These are phyloP conservation scores for Fusarium fujikuroi DNA, from an alignment of 2,329 filamentous ascomycete genomes.

Conservation along the genomic window DNA sequence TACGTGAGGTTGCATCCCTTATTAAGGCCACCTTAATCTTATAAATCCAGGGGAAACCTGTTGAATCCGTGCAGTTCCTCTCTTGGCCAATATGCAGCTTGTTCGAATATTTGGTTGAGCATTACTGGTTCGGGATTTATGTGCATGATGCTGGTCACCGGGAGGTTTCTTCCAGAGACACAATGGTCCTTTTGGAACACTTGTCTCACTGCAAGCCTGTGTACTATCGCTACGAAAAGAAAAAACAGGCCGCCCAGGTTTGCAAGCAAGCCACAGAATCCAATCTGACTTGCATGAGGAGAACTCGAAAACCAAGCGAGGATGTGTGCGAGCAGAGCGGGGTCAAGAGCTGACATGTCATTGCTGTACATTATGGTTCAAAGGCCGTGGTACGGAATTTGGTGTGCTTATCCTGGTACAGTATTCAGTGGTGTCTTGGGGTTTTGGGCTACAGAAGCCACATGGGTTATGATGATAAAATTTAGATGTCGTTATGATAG, in stretches of 20 bases:
- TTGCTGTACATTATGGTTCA: slow-evolving; percentile 36
- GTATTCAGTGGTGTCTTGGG: slow-evolving; percentile 7
- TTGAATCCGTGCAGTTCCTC: slow-evolving; percentile 4
- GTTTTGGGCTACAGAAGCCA: slow-evolving; percentile 5
- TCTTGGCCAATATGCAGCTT: slow-evolving; percentile 11
- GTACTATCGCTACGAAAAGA: slow-evolving; percentile 1
- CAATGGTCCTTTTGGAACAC: background rate
- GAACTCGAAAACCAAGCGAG: slow-evolving; percentile 22
- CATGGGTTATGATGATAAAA: slow-evolving; percentile 32
- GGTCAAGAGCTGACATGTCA: slow-evolving; percentile 36
- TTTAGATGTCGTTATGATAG: slow-evolving; percentile 14
- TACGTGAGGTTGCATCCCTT: slow-evolving; percentile 10
- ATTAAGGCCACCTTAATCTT: slow-evolving; percentile 11
- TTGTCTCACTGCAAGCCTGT: background rate
- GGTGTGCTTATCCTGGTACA: slow-evolving; percentile 2
- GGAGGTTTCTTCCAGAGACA: slow-evolving; percentile 5
- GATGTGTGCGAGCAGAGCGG: slow-evolving; percentile 30
- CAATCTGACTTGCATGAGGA: slow-evolving; percentile 36
- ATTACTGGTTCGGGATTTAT: slow-evolving; percentile 26
- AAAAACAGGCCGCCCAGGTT: background rate
- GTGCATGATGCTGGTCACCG: slow-evolving; percentile 30
- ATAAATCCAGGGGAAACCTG: slow-evolving; percentile 19
- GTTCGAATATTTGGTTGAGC: slow-evolving; percentile 5
- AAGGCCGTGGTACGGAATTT: slow-evolving; percentile 3
- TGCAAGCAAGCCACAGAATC: slow-evolving; percentile 10